Evolutionary conservation across 2,329 filamentous ascomycete genomes (phyloP).

Genomic region (Zalaria sp.): DNA sequence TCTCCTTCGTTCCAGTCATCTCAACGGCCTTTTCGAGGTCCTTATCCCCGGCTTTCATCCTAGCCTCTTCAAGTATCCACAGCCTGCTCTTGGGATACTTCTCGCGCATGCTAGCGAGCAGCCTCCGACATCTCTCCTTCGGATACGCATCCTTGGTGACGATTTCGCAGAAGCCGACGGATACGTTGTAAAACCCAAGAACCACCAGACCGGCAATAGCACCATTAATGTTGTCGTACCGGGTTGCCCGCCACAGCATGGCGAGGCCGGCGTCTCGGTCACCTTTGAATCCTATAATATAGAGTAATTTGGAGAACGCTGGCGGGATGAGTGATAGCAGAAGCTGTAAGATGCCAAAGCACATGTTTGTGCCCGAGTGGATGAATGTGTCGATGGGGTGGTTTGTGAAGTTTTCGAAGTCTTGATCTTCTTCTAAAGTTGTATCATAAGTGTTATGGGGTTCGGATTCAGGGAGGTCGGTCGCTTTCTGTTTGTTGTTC

Average conservation of each 20-base stretch:
- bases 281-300: slow-evolving; percentile 80
- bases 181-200: slow-evolving; percentile 75
- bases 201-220: slow-evolving; percentile 72
- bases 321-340: slow-evolving; percentile 90
- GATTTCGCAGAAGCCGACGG: slow-evolving; percentile 80
- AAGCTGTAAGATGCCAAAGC: slow-evolving; percentile 73
- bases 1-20: slow-evolving; percentile 29
- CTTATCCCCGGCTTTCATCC: slow-evolving; percentile 55
- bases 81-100: slow-evolving; percentile 71
- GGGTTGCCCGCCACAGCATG: slow-evolving; percentile 83
- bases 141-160: slow-evolving; percentile 58
- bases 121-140: slow-evolving; percentile 45
- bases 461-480: background rate
- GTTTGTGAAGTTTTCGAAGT: slow-evolving; percentile 48
- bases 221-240: slow-evolving; percentile 77
- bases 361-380: slow-evolving; percentile 77
- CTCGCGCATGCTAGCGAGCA: slow-evolving; percentile 60
- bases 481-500: background rate
- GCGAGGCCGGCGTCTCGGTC: slow-evolving; percentile 69
- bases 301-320: slow-evolving; percentile 72
- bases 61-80: slow-evolving; percentile 80
- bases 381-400: slow-evolving; percentile 77
- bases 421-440: slow-evolving; percentile 32
- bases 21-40: slow-evolving; percentile 54
- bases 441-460: background rate